Evolutionary conservation across 192 early-diverging fungal species (phyloP), one percentile per base, ranked within the genome.

Genomic region (Backusella morwellensis): DNA sequence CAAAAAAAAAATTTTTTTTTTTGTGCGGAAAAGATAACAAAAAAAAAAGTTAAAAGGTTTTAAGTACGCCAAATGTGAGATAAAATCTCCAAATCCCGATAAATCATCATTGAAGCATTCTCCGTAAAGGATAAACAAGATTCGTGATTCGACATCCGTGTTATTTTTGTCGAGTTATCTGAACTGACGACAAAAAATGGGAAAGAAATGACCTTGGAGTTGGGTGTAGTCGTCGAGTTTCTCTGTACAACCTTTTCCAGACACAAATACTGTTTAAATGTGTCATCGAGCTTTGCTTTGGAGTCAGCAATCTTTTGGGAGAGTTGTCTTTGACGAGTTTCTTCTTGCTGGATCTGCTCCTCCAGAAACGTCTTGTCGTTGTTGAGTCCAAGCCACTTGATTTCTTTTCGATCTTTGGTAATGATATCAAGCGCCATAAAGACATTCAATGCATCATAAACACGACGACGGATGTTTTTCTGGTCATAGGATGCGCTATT

Each of bases 361-460:
- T 59, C 19, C 35, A 74, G 4, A 11, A 38, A 19, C 26, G 34
- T 14, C 19, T 4, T 50, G 19, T 44, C 42, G 14, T 36, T 69
- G 21, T 35, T 63, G 11, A 77, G 23, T 8, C 91, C 89, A 21
- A 88, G 80, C 90, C 91, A 92, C 19, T 76, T 75, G 59, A 92
- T 92, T 68, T 88, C 86, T 70, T 90, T 91, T 40, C 84, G 83
- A 44, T 89, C 87, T 80, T 90, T 92, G 23, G 77, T 75, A 32
- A 92, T 92, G 67, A 92, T 88, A 19, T 77, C 86, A 75, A 92
- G 81, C 1, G 91, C 88, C 81, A 88, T 88, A 41, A 91, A 73
- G 12, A 92, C 89, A 68, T 92, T 92, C 38, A 92, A 75, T 29
- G 91, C 90, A 81, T 92, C 91, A 69, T 92, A 92, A 0, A 92